Evolutionary conservation across 2,329 filamentous ascomycete genomes (phyloP).

Genomic region (Helotiales sp.): DNA sequence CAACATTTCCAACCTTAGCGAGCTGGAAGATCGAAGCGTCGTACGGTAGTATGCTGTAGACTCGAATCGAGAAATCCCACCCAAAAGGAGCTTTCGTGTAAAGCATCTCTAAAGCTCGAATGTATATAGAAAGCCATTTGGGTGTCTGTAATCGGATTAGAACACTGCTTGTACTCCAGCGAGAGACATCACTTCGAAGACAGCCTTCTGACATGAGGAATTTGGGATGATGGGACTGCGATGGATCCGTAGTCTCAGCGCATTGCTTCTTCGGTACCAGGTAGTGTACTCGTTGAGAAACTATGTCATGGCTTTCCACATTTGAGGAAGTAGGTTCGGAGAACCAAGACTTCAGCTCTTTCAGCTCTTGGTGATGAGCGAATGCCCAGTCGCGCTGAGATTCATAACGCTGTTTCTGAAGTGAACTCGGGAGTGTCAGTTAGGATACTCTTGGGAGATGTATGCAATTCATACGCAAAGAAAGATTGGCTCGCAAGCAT

Average conservation of each 20-base stretch:
- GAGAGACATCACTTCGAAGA: too few relatives aligned
- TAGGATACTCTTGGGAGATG: neutral
- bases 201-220: neutral
- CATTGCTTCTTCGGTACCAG: too few relatives aligned
- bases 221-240: too few relatives aligned
- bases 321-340: neutral
- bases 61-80: neutral
- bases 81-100: neutral
- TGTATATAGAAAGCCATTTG: neutral
- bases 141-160: neutral
- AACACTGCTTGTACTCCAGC: neutral
- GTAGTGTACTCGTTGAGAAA: too few relatives aligned
- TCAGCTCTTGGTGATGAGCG: neutral
- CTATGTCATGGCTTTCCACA: too few relatives aligned
- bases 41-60: neutral
- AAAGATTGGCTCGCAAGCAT: slow-evolving; percentile 6
- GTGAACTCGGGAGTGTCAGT: neutral
- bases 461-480: neutral
- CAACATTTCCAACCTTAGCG: neutral
- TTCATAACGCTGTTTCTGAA: neutral
- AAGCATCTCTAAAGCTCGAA: neutral
- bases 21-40: neutral
- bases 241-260: too few relatives aligned
- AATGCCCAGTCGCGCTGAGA: neutral
- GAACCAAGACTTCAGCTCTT: neutral